These are phyloP conservation scores for Collybia sp. DNA, from an alignment of 768 basidiomycete genomes.

Conservation along the genomic window DNA sequence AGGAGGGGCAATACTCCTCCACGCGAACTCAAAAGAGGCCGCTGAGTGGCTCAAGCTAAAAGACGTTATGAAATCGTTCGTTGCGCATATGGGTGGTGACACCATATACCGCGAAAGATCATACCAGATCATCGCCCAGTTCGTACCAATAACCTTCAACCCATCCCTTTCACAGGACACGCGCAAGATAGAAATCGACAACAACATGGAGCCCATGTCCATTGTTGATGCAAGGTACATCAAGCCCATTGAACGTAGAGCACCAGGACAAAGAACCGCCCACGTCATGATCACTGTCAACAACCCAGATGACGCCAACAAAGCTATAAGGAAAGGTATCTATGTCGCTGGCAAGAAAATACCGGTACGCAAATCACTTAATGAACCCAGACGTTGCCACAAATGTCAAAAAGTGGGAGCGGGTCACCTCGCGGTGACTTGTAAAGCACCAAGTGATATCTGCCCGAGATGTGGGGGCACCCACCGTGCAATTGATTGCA, in stretches of 20 bases:
- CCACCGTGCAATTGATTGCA: conserved; percentile 16
- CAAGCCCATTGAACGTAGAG: conserved; percentile 13
- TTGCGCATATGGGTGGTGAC: conserved; percentile 5
- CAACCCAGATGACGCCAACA: conserved; percentile 15
- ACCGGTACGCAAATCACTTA: conserved; percentile 7
- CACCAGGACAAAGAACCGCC: conserved; percentile 12
- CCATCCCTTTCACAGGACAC: not conserved
- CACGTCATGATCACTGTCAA: conserved; percentile 17
- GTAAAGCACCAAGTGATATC: conserved; percentile 2
- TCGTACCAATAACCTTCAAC: conserved; percentile 15
- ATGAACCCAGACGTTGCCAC: conserved; percentile 18
- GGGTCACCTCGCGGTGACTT: conserved; percentile 9
- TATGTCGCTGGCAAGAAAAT: conserved; percentile 10
- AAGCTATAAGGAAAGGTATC: conserved; percentile 13
- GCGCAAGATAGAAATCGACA: conserved; percentile 10
- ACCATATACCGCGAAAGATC: conserved; percentile 3
- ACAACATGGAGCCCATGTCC: not conserved
- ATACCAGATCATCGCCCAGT: conserved; percentile 11
- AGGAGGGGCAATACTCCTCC: conserved; percentile 11
- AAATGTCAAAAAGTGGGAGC: conserved; percentile 16
- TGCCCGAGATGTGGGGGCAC: conserved; percentile 11
- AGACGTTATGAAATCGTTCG: conserved; percentile 3
- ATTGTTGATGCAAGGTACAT: conserved; percentile 18
- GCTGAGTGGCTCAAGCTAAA: conserved; percentile 12
- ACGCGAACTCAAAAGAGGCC: conserved; percentile 5